phyloP scores from a whole-genome alignment of 2,329 filamentous ascomycete genomes.

The Onygena corvina region DNA sequence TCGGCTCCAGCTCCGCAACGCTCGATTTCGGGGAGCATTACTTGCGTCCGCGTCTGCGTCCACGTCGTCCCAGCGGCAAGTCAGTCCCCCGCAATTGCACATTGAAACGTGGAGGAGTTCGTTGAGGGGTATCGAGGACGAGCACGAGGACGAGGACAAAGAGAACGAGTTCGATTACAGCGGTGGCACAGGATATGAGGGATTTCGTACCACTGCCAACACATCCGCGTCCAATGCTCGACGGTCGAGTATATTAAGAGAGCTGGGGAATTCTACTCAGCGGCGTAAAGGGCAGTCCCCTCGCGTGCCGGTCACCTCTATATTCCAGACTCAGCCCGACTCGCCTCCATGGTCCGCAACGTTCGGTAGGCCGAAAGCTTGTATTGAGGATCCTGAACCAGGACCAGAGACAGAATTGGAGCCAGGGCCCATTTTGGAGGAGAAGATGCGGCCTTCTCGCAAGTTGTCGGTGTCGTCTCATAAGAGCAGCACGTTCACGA shows the following conservation, averaged over 20 bases:
- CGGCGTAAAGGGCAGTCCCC: constrained; percentile 16
- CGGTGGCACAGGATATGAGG: background rate
- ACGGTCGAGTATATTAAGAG: constrained; percentile 22
- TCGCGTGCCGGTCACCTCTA: constrained; percentile 15
- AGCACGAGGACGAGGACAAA: constrained; percentile 15
- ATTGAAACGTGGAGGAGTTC: constrained; percentile 17
- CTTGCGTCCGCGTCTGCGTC: constrained; percentile 13
- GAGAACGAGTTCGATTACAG: constrained; percentile 12
- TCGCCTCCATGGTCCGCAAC: constrained; percentile 2
- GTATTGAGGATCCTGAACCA: constrained; percentile 4
- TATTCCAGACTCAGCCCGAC: constrained; percentile 17
- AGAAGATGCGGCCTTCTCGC: background rate
- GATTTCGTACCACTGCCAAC: background rate
- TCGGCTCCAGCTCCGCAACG: constrained; percentile 22
- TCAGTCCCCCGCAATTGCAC: constrained; percentile 14
- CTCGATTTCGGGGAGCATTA: constrained; percentile 20
- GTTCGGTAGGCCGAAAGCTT: background rate
- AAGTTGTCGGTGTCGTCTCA: constrained; percentile 12
- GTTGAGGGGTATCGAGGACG: constrained; percentile 15
- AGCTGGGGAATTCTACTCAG: constrained; percentile 23
- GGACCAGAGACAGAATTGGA: constrained; percentile 7
- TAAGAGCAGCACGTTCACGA: constrained; percentile 9
- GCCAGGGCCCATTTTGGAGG: background rate
- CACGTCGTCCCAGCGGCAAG: constrained; percentile 9
- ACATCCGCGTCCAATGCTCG: constrained; percentile 9